A percentile compares a stretch with the other conserved stretches of the same genome.
Conservation (phyloP, 1,139 yeast species). For the Wickerhamomyces sp. region DNA sequence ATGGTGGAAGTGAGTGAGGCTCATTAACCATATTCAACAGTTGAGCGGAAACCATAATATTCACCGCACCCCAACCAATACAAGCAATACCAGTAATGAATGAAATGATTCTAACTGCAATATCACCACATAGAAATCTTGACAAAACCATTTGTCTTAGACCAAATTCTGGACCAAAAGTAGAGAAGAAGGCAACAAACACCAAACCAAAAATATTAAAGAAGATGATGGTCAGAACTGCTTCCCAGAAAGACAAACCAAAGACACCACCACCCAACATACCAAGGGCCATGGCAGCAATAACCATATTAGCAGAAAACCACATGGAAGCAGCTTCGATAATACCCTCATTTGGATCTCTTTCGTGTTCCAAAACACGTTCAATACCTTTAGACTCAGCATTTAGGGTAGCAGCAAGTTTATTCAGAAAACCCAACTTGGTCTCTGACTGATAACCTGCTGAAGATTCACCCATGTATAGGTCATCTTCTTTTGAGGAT, state of each 20-base stretch:
- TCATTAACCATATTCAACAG: constrained; percentile 69
- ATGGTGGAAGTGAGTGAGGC: constrained; percentile 61
- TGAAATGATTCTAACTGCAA: constrained; percentile 72
- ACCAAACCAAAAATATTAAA: constrained; percentile 67
- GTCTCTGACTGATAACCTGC: constrained; percentile 15
- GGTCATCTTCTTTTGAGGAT: constrained; percentile 14
- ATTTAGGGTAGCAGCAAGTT: constrained; percentile 30
- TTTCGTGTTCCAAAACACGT: constrained; percentile 39
- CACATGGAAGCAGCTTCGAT: constrained; percentile 83
- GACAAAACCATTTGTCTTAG: constrained; percentile 85
- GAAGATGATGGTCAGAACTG: constrained; percentile 58
- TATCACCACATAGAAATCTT: constrained; percentile 71
- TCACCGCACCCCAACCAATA: constrained; percentile 95
- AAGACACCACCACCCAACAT: constrained; percentile 54
- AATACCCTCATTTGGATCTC: constrained; percentile 48
- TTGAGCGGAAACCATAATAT: constrained; percentile 87
- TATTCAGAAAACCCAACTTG: constrained; percentile 25
- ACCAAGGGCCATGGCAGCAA: constrained; percentile 80
- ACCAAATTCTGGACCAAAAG: constrained; percentile 82
- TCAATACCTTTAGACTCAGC: constrained; percentile 47
- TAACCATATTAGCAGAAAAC: constrained; percentile 87
- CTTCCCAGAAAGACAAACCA: constrained; percentile 59
- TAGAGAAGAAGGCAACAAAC: constrained; percentile 79
- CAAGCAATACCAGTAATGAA: constrained; percentile 78
- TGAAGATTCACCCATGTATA: constrained; percentile 16